Percentiles rank a stretch among this genome's conserved stretches.
Evolutionary conservation across 352 stramenopile genomes (phyloP).

Genomic region (Globisporangium middletonii): DNA sequence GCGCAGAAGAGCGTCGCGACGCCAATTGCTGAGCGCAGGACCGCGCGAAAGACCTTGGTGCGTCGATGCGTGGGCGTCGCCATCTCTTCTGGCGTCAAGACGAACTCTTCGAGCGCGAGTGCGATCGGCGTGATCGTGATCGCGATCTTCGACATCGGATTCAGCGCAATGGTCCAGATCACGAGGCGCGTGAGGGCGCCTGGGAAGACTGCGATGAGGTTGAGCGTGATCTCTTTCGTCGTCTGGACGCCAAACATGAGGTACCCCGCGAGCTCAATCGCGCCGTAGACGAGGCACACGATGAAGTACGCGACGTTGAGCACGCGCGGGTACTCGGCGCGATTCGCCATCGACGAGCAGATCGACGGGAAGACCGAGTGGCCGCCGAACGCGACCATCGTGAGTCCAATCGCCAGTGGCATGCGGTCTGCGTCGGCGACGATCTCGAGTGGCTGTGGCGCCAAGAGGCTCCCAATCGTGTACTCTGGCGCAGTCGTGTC

Average conservation of each 20-base stretch:
- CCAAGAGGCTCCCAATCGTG: slow-evolving; percentile 45
- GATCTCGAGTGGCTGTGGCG: slow-evolving; percentile 55
- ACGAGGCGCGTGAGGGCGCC: slow-evolving; percentile 57
- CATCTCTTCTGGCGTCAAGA: slow-evolving; percentile 46
- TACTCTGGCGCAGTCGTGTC: slow-evolving; percentile 32
- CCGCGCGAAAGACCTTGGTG: slow-evolving; percentile 49
- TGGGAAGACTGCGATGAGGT: slow-evolving; percentile 65
- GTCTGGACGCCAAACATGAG: slow-evolving; percentile 78
- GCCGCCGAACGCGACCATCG: slow-evolving; percentile 83
- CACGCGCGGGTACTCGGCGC: slow-evolving; percentile 51
- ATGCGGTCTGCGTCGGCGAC: slow-evolving; percentile 63
- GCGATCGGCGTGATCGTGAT: slow-evolving; percentile 81
- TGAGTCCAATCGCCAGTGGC: slow-evolving; percentile 74
- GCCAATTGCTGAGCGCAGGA: slow-evolving; percentile 58
- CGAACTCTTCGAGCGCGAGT: slow-evolving; percentile 64
- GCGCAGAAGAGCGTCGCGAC: slow-evolving; percentile 49
- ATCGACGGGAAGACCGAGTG: slow-evolving; percentile 90
- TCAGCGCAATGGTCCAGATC: slow-evolving; percentile 80
- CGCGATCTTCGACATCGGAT: slow-evolving; percentile 86
- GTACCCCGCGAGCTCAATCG: slow-evolving; percentile 74
- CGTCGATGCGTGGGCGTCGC: slow-evolving; percentile 15
- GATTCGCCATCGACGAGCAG: slow-evolving; percentile 73
- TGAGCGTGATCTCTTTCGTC: slow-evolving; percentile 84
- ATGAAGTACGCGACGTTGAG: slow-evolving; percentile 73
- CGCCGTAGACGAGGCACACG: slow-evolving; percentile 62